Evolutionary conservation across 179 eudicot species (phyloP), one percentile per base, ranked within the genome.

Genomic region (Corrigiola litoralis): DNA sequence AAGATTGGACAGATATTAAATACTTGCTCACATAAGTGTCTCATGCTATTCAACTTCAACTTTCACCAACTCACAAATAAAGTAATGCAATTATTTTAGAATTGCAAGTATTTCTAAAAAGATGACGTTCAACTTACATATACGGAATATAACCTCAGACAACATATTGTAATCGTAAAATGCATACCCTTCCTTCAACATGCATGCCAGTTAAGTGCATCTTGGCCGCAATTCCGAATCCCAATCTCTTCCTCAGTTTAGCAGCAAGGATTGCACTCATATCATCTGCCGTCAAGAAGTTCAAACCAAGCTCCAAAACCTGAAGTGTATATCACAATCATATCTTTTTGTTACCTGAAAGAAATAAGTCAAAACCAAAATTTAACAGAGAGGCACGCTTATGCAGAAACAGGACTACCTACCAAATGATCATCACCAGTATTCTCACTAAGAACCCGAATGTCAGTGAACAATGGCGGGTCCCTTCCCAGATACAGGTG

Each of bases 351-450:
- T 45, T 31, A 44, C 29, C 24, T 18, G 20, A 51, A 18, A 49
- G 36, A 14, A 13, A 47, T 18, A 10, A 17, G 36, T 13, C 16
- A 32, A 21, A 12, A 41, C 27, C 42, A 5, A 69, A 14, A 38
- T 21, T 32, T 70, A 37, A n/a, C 47, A 8, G 27, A 47, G 38
- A 36, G 34, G 18, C 29, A 40, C 29, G 17, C 29, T 28, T 3
- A 24, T n/a, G 21, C 44, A 31, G 61, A 59, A 25, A 52, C 46
- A 56, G 4, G 13, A 68, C 16, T 29, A 66, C 73, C 38, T 81
- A 94, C 99, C 88, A 95, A 80, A 74, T 95, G 97, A 72, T 95
- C 99, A 75, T 91, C 97, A 33, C 78, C 86, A 33, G 80, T 79
- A 61, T 90, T 74, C 24, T 88, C 80, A 41, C 47, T 87, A 71